Evolutionary conservation across 2,329 filamentous ascomycete species (phyloP).

Genomic region (Emergomyces pasteurianus): DNA sequence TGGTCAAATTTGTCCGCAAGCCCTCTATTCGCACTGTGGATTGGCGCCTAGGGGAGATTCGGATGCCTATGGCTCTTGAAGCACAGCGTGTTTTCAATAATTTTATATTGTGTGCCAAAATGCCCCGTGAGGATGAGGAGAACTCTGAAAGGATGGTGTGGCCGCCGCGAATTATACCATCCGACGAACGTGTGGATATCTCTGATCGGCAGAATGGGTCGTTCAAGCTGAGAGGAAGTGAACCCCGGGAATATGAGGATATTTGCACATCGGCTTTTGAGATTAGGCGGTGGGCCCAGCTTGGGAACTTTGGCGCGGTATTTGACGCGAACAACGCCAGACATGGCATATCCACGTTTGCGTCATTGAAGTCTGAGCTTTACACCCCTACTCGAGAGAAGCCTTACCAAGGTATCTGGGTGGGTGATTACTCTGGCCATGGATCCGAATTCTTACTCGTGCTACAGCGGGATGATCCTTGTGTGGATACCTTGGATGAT

Average conservation of each 20-base stretch:
- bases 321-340: conserved; percentile 32
- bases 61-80: conserved; percentile 44
- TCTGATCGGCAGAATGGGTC: conserved; percentile 32
- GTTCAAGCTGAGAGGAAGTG: conserved; percentile 29
- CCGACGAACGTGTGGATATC: conserved; percentile 44
- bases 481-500: neutral
- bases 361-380: conserved; percentile 59
- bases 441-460: conserved; percentile 81
- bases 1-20: conserved; percentile 27
- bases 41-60: conserved; percentile 31
- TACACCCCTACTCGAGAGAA: conserved; percentile 72
- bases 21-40: conserved; percentile 8
- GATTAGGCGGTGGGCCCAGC: conserved; percentile 65
- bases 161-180: conserved; percentile 63
- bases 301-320: conserved; percentile 23
- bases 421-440: conserved; percentile 78
- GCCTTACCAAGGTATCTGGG: conserved; percentile 84
- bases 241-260: conserved; percentile 43
- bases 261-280: conserved; percentile 61
- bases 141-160: conserved; percentile 44
- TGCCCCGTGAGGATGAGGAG: conserved; percentile 16
- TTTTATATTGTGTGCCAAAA: conserved; percentile 51
- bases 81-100: conserved; percentile 49
- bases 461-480: conserved; percentile 51
- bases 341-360: conserved; percentile 49